These are phyloP conservation scores for Colletotrichum trifolii DNA, from an alignment of 2,329 filamentous ascomycete species.

Conservation along the genomic window DNA sequence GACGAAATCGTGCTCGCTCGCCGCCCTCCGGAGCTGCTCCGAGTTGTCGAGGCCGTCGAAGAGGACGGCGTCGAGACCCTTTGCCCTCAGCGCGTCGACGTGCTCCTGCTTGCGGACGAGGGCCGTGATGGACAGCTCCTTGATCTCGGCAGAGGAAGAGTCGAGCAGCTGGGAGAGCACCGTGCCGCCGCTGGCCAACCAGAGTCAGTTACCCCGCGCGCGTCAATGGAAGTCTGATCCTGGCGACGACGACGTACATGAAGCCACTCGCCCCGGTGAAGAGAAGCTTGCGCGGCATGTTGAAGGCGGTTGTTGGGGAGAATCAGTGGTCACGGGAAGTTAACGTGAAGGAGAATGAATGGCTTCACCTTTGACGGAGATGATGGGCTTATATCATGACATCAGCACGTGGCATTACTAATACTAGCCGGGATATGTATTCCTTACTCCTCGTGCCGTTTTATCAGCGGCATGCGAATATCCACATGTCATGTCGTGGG, in stretches of 20 bases:
- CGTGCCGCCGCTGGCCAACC: slow-evolving; percentile 41
- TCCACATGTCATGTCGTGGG: too few species aligned
- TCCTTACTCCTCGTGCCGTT: neutral
- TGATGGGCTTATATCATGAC: slow-evolving; percentile 6
- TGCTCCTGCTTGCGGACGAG: slow-evolving; percentile 44
- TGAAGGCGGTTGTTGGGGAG: neutral
- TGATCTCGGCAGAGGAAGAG: slow-evolving; percentile 38
- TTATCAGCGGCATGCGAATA: too few species aligned
- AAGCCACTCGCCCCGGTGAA: slow-evolving; percentile 44
- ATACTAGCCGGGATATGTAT: slow-evolving; percentile 19
- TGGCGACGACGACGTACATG: slow-evolving; percentile 33
- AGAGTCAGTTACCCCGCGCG: neutral
- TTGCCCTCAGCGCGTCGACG: slow-evolving; percentile 38
- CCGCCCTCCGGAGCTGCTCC: slow-evolving; percentile 36
- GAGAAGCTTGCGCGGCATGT: slow-evolving; percentile 35
- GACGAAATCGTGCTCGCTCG: slow-evolving; percentile 48
- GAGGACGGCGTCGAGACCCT: slow-evolving; percentile 30
- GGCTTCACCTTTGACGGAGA: neutral
- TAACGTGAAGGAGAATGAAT: neutral
- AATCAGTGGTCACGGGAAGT: neutral
- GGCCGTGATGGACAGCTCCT: slow-evolving; percentile 36
- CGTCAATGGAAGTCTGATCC: neutral
- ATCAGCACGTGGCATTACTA: slow-evolving; percentile 12
- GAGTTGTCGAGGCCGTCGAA: slow-evolving; percentile 39
- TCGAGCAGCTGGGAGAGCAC: slow-evolving; percentile 40